Percentiles rank a stretch among this genome's conserved stretches.
phyloP scores from a whole-genome alignment of 805 yeast species.

The Priceomyces castillae region DNA sequence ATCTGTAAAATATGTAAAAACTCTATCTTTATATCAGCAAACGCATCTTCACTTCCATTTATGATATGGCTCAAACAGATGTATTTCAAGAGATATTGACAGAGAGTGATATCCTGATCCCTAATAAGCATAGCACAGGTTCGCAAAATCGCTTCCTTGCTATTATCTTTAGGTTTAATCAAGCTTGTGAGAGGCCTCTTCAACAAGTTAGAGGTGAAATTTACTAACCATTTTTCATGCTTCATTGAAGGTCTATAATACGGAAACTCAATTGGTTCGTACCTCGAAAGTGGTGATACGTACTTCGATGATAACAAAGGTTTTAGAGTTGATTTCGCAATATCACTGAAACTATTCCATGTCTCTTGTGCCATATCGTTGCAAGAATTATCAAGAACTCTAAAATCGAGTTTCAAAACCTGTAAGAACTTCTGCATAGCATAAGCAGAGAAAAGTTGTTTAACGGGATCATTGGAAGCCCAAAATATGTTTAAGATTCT shows the following conservation, averaged over 20 bases:
- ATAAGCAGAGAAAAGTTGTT: slow-evolving; percentile 79
- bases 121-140: slow-evolving; percentile 64
- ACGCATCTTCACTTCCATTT: slow-evolving; percentile 36
- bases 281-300: slow-evolving; percentile 52
- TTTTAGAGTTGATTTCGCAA: slow-evolving; percentile 67
- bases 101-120: slow-evolving; percentile 66
- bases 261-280: slow-evolving; percentile 57
- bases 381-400: slow-evolving; percentile 16
- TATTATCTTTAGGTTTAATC: slow-evolving; percentile 9
- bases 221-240: slow-evolving; percentile 70
- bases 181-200: slow-evolving; percentile 32
- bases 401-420: slow-evolving; percentile 48
- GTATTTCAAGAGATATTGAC: slow-evolving; percentile 75
- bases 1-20: slow-evolving; percentile 55
- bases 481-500: slow-evolving; percentile 81
- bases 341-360: slow-evolving; percentile 64
- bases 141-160: slow-evolving; percentile 45
- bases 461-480: slow-evolving; percentile 84
- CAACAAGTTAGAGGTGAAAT: slow-evolving; percentile 65
- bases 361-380: slow-evolving; percentile 25
- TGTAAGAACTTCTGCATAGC: slow-evolving; percentile 85
- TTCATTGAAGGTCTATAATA: slow-evolving; percentile 54
- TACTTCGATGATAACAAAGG: slow-evolving; percentile 78
- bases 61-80: slow-evolving; percentile 64
- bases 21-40: slow-evolving; percentile 54